phyloP scores from a whole-genome alignment of 2,329 filamentous ascomycete genomes.

The Aspergillus novoparasiticus region DNA sequence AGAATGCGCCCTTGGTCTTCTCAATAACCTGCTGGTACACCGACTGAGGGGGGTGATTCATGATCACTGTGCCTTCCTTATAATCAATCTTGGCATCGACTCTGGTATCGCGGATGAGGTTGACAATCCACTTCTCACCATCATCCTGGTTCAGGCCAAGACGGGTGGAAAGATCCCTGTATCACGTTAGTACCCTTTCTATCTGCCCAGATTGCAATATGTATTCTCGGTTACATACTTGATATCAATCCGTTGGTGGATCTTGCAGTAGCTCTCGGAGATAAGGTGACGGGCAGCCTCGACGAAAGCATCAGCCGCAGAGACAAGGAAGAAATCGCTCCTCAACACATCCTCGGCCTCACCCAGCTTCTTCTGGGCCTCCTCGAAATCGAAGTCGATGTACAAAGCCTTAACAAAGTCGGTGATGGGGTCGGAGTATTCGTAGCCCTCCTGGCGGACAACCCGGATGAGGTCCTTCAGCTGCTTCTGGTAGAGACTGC shows the following conservation, averaged over 20 bases:
- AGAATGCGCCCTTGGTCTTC: constrained; percentile 98
- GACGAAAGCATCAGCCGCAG: constrained; percentile 83
- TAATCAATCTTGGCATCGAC: constrained; percentile 99
- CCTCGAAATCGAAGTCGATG: constrained; percentile 95
- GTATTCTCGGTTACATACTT: constrained; percentile 56
- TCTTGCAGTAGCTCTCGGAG: constrained; percentile 99
- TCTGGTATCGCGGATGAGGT: constrained; percentile 94
- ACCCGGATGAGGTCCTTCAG: constrained; percentile 96
- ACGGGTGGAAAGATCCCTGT: constrained; percentile 81
- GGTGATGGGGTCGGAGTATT: constrained; percentile 94
- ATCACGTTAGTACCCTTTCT: constrained; percentile 21
- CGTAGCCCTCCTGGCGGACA: constrained; percentile 94
- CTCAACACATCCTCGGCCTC: constrained; percentile 90
- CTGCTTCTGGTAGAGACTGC: constrained; percentile 91
- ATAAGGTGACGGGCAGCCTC: constrained; percentile 94
- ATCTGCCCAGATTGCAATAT: neutral
- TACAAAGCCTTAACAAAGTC: constrained; percentile 96
- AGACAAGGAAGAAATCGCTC: constrained; percentile 92
- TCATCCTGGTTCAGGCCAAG: constrained; percentile 91
- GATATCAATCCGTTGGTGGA: constrained; percentile 97
- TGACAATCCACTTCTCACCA: constrained; percentile 99
- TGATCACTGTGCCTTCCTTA: constrained; percentile 96
- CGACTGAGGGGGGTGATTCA: constrained; percentile 98
- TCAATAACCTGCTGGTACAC: constrained; percentile 99
- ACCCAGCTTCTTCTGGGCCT: constrained; percentile 84